phyloP scores from a whole-genome alignment of 352 stramenopile species.

The Ophiocytium majus region DNA sequence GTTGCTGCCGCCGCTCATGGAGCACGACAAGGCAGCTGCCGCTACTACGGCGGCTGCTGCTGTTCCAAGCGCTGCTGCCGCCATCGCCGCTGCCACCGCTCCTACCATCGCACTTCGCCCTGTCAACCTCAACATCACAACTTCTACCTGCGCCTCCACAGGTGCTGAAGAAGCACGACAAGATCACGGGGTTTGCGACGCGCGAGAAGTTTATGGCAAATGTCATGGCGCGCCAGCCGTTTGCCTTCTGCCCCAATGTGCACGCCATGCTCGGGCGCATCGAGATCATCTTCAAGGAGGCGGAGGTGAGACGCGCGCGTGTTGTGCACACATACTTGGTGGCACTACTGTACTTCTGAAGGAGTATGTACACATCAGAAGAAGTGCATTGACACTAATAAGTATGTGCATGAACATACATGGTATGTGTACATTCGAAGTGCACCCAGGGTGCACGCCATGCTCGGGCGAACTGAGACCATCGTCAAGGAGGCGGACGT shows the following conservation, averaged over 20 bases:
- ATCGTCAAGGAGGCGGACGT: not conserved
- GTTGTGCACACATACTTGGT: not conserved
- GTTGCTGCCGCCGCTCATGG: too few species aligned
- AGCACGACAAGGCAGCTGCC: too few species aligned
- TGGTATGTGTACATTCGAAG: not conserved
- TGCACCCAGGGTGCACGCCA: not conserved
- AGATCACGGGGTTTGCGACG: slow-evolving; percentile 26
- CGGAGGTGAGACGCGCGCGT: not conserved
- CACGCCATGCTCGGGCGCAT: slow-evolving; percentile 11
- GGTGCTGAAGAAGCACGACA: slow-evolving; percentile 49
- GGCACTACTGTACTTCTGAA: not conserved
- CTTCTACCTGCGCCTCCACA: too few species aligned
- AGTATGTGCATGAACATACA: not conserved
- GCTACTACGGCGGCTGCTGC: too few species aligned
- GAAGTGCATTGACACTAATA: not conserved
- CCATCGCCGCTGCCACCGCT: too few species aligned
- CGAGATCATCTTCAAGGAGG: slow-evolving; percentile 14
- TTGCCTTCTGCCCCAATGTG: slow-evolving; percentile 29
- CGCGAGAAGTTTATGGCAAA: slow-evolving; percentile 36
- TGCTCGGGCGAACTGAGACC: not conserved
- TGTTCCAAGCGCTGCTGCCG: too few species aligned
- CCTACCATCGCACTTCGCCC: too few species aligned
- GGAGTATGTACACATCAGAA: not conserved
- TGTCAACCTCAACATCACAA: too few species aligned
- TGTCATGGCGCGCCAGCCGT: slow-evolving; percentile 42